These are phyloP conservation scores for Cymbidium sinense DNA, from an alignment of 106 monocot species.

Conservation along the genomic window DNA sequence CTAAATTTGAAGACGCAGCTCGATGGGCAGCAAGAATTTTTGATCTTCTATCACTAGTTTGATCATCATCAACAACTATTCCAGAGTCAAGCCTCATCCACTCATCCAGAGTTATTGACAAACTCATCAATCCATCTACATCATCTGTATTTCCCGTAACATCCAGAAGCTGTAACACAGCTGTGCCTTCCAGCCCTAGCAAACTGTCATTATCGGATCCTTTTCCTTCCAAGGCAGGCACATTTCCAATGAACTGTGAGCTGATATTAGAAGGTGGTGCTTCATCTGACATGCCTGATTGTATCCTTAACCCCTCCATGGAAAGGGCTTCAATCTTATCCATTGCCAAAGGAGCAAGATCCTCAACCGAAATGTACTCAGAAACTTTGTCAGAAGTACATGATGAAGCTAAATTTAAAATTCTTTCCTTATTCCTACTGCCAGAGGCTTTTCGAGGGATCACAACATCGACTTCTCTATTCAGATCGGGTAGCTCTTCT, in stretches of 20 bases:
- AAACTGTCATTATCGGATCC: constrained; percentile 21
- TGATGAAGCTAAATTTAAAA: constrained; percentile 19
- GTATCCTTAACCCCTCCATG: constrained; percentile 92
- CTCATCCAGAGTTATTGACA: constrained; percentile 81
- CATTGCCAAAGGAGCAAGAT: constrained; percentile 96
- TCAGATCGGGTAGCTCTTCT: constrained; percentile 4
- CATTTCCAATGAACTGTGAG: constrained; percentile 48
- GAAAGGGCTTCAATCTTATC: constrained; percentile 92
- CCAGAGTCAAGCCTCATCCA: constrained; percentile 96
- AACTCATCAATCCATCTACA: constrained; percentile 86
- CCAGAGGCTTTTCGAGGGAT: constrained; percentile 6
- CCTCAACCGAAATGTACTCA: constrained; percentile 84
- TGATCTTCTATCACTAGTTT: constrained; percentile 66
- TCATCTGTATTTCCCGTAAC: constrained; percentile 52
- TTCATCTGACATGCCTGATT: constrained; percentile 79
- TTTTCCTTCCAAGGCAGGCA: constrained; percentile 68
- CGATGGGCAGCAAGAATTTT: constrained; percentile 89
- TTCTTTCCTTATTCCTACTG: constrained; percentile 25
- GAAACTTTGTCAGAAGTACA: constrained; percentile 25
- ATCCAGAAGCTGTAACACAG: constrained; percentile 69
- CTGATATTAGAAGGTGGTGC: constrained; percentile 78
- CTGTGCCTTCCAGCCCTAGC: constrained; percentile 67
- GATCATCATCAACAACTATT: constrained; percentile 64
- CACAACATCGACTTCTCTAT: constrained; percentile 1
- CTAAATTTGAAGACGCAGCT: too few relatives aligned